Percentiles rank a stretch among this genome's conserved stretches.
These are phyloP conservation scores for Coprinopsis marcescibilis DNA, from an alignment of 768 basidiomycete species.

Conservation along the genomic window DNA sequence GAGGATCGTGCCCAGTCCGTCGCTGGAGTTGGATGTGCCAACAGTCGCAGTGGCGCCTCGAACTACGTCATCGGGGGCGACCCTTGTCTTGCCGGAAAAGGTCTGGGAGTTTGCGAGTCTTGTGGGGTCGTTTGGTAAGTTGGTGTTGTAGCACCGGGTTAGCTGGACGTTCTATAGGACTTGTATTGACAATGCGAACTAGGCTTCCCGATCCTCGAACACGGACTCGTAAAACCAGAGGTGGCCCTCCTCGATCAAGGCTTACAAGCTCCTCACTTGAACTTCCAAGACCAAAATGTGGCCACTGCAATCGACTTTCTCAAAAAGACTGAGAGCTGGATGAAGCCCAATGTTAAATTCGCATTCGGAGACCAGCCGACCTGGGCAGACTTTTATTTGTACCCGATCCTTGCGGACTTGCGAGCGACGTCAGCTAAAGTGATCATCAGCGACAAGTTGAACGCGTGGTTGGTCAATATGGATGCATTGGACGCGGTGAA, in stretches of 20 bases:
- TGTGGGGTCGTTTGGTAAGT: constrained; percentile 24
- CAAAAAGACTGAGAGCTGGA: constrained; percentile 20
- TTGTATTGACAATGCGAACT: background rate
- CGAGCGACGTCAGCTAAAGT: no score
- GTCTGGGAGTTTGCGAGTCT: constrained; percentile 31
- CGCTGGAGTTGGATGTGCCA: constrained; percentile 15
- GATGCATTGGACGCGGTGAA: no score
- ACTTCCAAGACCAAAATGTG: constrained; percentile 17
- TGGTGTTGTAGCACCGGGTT: background rate
- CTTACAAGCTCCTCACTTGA: constrained; percentile 15
- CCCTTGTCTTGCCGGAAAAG: constrained; percentile 21
- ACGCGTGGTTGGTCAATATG: no score
- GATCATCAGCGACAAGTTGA: no score
- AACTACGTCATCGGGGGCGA: no score
- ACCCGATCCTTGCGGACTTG: constrained; percentile 25
- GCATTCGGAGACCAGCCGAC: constrained; percentile 22
- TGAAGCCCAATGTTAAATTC: constrained; percentile 19
- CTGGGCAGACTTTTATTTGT: constrained; percentile 31
- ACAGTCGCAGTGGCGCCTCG: no score
- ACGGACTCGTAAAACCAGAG: constrained; percentile 26
- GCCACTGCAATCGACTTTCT: constrained; percentile 20
- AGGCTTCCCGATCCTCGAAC: constrained; percentile 28
- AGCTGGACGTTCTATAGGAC: background rate
- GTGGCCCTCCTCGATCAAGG: constrained; percentile 24
- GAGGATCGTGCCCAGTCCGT: constrained; percentile 23